Base-by-base conservation (phyloP, 1,139 yeast genomes). In the Yamadazyma epiphylla region DNA sequence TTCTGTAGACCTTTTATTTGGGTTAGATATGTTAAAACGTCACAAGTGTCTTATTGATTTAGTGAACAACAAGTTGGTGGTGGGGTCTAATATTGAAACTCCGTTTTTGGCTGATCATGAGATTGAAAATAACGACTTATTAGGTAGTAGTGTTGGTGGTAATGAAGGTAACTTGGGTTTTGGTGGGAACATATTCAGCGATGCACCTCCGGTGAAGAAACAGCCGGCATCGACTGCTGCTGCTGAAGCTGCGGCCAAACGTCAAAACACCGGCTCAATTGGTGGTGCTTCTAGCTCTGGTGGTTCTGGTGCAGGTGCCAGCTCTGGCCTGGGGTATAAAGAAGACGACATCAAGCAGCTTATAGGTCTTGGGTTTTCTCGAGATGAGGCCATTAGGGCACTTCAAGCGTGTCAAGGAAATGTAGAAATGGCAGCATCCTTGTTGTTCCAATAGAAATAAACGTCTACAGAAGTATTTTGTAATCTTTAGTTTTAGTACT, bases 11-110 rank as follows among this genome's bases (percentile, higher is more conserved):
- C 60, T 80, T 31, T 55, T 80, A 19, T 64, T 80, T 36, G 89
- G 89, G 0, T 63, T 81, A 31, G 89, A 82, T 46, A 80, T 89
- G 95, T 69, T 94, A 48, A 80, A 83, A 58, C 76, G 96, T 44
- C 94, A 89, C 54, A 88, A 80, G 46, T 95, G 95, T 31, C 63
- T 71, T 20, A 77, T 91, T 33, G 96, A 94, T 54, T 65, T 91
- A 45, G 72, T 70, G 28, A 64, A 65, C 30, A 81, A 85, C 47
- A 72, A 70, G n/a, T 65, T 94, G 37, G 69, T 72, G 3, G 77
- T 91, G 32, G 96, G 94, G 10, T 77, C 67, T 5, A 77, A 75
- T 35, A 69, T 74, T 16, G 81, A 78, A 43, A 77, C 94, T 0
- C 70, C 70, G 25, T 91, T 91, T 46, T 60, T 91, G 38, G 64